Conservation (phyloP, 108 stramenopile genomes). For the Heterococcus sp. region DNA sequence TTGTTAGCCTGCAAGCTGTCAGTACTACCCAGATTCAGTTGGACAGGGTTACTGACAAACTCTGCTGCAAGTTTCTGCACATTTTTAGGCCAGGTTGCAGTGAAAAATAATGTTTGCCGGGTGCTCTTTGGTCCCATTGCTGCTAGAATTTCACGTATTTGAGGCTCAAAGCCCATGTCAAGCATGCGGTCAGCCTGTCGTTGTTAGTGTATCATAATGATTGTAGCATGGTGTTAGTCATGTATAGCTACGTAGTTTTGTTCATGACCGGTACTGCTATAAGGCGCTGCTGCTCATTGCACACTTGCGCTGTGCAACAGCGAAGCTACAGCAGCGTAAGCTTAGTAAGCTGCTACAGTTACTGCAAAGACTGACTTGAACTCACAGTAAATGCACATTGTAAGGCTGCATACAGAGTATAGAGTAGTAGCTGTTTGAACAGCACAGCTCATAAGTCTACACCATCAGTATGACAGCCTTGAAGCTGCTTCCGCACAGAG, state of each 20-base stretch:
- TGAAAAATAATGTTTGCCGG: constrained; percentile 98
- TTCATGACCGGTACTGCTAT: neutral
- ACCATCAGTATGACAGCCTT: too few relatives aligned
- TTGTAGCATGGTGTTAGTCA: neutral
- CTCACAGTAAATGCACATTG: too few relatives aligned
- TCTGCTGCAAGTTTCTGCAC: constrained; percentile 88
- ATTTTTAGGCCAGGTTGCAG: constrained; percentile 95
- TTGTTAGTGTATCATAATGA: neutral
- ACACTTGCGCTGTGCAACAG: neutral
- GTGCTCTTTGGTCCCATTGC: constrained; percentile 84
- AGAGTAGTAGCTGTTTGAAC: too few relatives aligned
- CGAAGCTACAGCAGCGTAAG: neutral
- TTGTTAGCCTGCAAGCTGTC: constrained; percentile 55
- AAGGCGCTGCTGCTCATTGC: neutral
- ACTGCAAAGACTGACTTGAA: too few relatives aligned
- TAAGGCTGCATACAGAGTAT: too few relatives aligned
- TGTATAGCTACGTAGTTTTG: neutral
- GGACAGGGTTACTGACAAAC: constrained; percentile 69
- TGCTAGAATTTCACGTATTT: constrained; percentile 87
- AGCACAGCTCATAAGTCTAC: too few relatives aligned
- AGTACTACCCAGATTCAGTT: constrained; percentile 40
- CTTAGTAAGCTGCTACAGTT: too few relatives aligned
- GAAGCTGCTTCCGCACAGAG: too few relatives aligned
- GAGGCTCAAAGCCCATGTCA: constrained; percentile 98
- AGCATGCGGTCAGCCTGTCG: constrained; percentile 86